phyloP scores from a whole-genome alignment of 2,329 filamentous ascomycete species.

The Ophiosphaerella herpotricha region DNA sequence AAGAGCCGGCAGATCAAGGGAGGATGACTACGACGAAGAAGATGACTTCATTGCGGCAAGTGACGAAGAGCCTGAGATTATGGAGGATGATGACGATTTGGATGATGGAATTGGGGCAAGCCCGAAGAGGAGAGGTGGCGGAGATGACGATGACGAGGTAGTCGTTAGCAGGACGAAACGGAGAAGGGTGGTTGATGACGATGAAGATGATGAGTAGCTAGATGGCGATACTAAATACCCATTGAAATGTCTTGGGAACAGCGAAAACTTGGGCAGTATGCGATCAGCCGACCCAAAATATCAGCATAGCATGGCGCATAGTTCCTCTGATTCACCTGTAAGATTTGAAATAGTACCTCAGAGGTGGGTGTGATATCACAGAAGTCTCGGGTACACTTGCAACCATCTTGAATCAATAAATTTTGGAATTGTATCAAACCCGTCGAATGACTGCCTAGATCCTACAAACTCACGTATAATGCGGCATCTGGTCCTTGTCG shows the following conservation, averaged over 20 bases:
- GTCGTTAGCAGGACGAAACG: conserved; percentile 38
- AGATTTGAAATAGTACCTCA: background rate
- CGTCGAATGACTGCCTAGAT: background rate
- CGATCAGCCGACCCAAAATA: conserved; percentile 6
- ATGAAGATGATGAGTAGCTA: conserved; percentile 52
- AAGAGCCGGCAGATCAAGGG: conserved; percentile 61
- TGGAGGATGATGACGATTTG: conserved; percentile 61
- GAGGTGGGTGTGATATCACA: background rate
- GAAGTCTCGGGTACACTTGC: background rate
- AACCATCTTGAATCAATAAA: too few species aligned
- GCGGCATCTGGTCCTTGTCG: conserved; percentile 8
- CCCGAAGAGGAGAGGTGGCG: conserved; percentile 47
- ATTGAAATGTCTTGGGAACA: background rate
- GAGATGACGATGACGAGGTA: conserved; percentile 45
- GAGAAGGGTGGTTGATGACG: conserved; percentile 54
- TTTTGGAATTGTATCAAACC: background rate
- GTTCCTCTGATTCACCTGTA: conserved; percentile 7
- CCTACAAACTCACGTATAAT: conserved; percentile 1
- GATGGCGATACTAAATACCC: background rate
- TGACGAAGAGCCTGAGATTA: conserved; percentile 70
- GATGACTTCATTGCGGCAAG: conserved; percentile 79
- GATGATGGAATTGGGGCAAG: conserved; percentile 52
- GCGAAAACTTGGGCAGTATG: background rate
- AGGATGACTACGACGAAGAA: conserved; percentile 78
- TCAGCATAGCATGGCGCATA: conserved; percentile 32